Evolutionary conservation across 768 basidiomycete genomes (phyloP), one percentile per base, ranked within the genome.

Genomic region (Fomitopsis serialis): DNA sequence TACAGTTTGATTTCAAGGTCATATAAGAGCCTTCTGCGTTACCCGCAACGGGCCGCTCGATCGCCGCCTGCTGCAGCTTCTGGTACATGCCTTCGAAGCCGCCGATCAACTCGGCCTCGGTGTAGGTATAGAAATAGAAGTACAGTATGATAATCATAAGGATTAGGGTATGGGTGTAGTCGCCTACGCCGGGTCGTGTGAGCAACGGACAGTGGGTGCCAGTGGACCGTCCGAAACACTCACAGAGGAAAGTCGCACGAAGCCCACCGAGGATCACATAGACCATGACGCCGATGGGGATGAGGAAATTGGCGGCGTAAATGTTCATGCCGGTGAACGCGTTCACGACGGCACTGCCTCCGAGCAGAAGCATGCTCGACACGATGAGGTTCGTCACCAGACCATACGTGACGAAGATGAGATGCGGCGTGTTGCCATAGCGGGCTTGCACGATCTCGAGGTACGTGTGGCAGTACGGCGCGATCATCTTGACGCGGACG

Each of bases 1-100:
- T 22, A 51, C 50, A 42, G 19, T 55, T 55, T 13, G 75, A 76
- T 54, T 77, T 76, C 72, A 80, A 73, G 1, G 79, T 80, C 37
- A 78, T 54, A 58, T 79, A 80, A 42, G 73, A 75, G 15, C 79
- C 76, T 17, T 71, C 64, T 34, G 69, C 56, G 55, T 78, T 80
- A 15, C 79, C 77, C 0, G 54, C 54, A 0, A 79, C 77, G 0
- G 78, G 78, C 2, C 62, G 61, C 23, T 69, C 67, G 0, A 59
- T 32, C 1, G 70, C 70, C 7, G 79, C 79, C 25, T 68, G 61
- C 6, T 69, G 61, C 3, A 80, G 68, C 21, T 80, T 66, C 45
- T 73, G 67, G 54, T 75, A 79, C 56, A 76, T 59, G 46, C 66
- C 63, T 10, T 55, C 58, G n/a, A 71, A 68, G 34, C 69, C 69